Evolutionary conservation across 1,139 yeast species (phyloP), one percentile per base, ranked within the genome.

Genomic region (Pichia inconspicua): DNA sequence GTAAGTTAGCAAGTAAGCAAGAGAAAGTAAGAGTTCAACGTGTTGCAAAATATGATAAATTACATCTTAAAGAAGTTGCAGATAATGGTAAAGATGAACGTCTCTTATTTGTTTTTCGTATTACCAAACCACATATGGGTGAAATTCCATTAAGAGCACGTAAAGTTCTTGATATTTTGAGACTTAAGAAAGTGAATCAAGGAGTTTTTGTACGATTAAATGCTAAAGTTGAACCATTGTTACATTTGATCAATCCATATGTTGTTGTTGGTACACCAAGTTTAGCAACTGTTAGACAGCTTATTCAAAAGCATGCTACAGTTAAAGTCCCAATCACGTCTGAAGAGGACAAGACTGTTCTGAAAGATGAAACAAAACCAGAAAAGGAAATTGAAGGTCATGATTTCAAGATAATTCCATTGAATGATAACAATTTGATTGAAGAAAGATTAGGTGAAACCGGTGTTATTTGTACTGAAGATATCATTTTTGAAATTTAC

Each of bases 391-490:
- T 49, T 34, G 61, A 58, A 35, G 58, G 53, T 39, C 35, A 39
- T n/a, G 64, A 63, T 46, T 56, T 58, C 44, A 51, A 50, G 15
- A 45, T 51, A 11, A 62, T 75, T 41, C 74, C 78, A 41, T 45
- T 84, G 58, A 85, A 84, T 62, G 87, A 82, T 66, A 84, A 84
- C 69, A 82, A 78, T 58, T 67, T 80, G 41, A 83, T 84, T 44
- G 95, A 84, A 68, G 89, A 84, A 58, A 70, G 73, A 61, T 72
- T 84, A 53, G 90, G 86, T 32, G 80, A 79, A 37, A 68, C 72
- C 49, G 92, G 92, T 17, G 71, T 82, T 54, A 79, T 84, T 55
- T 84, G 95, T 77, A 75, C 82, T 40, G 94, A 84, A 67, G 95
- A 84, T 66, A 72, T 84, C 51, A 77, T 84, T 49, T 87, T 82